These are phyloP conservation scores for Ascocoryne sarcoides DNA, from an alignment of 2,329 filamentous ascomycete genomes.

Conservation along the genomic window DNA sequence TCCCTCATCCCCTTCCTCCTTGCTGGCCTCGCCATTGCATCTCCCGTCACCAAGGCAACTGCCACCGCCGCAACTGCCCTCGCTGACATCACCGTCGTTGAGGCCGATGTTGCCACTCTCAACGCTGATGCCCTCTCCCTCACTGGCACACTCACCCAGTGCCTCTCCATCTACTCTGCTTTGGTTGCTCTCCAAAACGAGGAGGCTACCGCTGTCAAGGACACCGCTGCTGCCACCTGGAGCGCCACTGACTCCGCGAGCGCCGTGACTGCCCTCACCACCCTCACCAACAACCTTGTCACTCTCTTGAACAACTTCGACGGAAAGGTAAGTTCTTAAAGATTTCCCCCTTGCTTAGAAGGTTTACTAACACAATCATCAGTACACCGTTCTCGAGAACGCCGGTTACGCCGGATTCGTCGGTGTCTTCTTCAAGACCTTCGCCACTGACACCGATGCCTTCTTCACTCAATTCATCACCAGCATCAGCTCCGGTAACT, in stretches of 20 bases:
- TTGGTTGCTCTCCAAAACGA: background rate
- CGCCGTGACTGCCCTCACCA: conserved; percentile 1
- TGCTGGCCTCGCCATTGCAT: background rate
- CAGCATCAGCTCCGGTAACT: background rate
- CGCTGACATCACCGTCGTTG: background rate
- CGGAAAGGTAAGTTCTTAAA: conserved; percentile 3
- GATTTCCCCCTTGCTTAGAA: background rate
- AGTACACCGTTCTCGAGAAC: background rate
- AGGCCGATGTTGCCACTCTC: background rate
- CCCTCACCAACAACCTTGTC: conserved; percentile 4
- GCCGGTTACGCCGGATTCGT: conserved; percentile 5
- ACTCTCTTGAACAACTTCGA: conserved; percentile 6
- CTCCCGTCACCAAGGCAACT: background rate
- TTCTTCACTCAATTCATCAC: background rate
- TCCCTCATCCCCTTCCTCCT: background rate
- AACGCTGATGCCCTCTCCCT: background rate
- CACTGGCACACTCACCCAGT: background rate
- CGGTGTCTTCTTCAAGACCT: background rate
- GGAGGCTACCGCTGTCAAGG: background rate
- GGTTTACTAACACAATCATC: background rate
- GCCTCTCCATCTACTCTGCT: background rate
- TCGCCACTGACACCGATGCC: conserved; percentile 4
- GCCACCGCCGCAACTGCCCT: background rate
- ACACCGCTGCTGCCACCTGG: background rate
- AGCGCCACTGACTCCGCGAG: background rate